Conservation (phyloP, 768 basidiomycete species). For the Cystobasidium ongulense region DNA sequence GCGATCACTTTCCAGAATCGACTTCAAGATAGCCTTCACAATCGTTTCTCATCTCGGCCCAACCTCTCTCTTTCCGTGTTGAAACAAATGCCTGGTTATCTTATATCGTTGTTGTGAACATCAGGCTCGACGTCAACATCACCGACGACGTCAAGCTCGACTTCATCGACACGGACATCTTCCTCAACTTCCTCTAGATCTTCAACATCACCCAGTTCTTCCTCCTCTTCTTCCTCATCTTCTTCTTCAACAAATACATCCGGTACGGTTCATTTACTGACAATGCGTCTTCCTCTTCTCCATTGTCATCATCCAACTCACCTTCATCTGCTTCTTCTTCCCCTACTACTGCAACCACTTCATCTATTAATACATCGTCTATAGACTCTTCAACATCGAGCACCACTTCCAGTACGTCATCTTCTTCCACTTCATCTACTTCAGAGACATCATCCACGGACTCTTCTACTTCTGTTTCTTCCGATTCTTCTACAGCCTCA, state of each 20-base stretch:
- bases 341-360: neutral
- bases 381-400: conserved; percentile 6
- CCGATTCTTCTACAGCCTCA: neutral
- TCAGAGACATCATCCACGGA: conserved; percentile 2
- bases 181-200: neutral
- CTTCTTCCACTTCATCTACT: conserved; percentile 8
- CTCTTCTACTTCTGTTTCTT: neutral
- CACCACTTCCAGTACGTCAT: conserved; percentile 22
- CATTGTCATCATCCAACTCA: neutral
- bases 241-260: neutral
- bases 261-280: neutral
- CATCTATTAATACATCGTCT: neutral
- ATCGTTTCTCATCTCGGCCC: too few species aligned
- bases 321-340: neutral
- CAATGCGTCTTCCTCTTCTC: neutral
- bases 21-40: too few species aligned
- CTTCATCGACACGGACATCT: neutral
- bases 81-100: too few species aligned
- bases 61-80: too few species aligned
- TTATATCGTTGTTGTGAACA: neutral
- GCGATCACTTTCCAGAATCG: too few species aligned
- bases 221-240: neutral
- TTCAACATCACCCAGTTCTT: neutral
- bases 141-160: neutral
- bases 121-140: neutral